These are phyloP conservation scores for Aspergillus aculeatus DNA, from an alignment of 2,329 filamentous ascomycete genomes.

Conservation along the genomic window DNA sequence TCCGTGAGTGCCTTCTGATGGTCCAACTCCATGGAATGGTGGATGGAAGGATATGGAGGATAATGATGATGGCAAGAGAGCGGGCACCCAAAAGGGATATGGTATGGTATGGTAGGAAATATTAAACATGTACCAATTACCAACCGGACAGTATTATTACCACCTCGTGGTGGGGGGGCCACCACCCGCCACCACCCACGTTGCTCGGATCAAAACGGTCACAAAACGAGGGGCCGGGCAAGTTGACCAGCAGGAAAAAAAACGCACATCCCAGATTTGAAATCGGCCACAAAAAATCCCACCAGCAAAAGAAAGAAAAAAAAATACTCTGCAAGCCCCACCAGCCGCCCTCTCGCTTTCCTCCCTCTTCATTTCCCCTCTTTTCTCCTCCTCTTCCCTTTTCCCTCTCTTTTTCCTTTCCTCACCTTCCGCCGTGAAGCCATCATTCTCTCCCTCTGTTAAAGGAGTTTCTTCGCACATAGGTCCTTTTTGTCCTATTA, in stretches of 20 bases:
- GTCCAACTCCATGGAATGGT: too few relatives aligned
- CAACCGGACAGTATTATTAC: too few relatives aligned
- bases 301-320: conserved; percentile 15
- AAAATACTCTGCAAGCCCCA: conserved; percentile 22
- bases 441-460: conserved; percentile 28
- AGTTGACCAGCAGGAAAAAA: conserved; percentile 17
- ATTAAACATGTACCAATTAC: too few relatives aligned
- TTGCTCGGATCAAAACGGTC: conserved; percentile 10
- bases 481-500: conserved; percentile 34
- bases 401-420: conserved; percentile 30
- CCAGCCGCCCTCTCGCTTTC: conserved; percentile 23
- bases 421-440: conserved; percentile 31
- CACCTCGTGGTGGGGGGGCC: not conserved
- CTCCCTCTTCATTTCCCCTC: conserved; percentile 21
- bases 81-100: not conserved
- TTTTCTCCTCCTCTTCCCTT: conserved; percentile 27
- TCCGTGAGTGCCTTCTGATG: too few relatives aligned
- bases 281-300: conserved; percentile 29
- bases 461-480: conserved; percentile 38
- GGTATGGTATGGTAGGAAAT: not conserved
- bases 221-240: conserved; percentile 16
- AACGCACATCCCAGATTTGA: conserved; percentile 29
- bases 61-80: not conserved
- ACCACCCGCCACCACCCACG: not conserved
- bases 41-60: too few relatives aligned